Percentiles rank a stretch among this genome's conserved stretches.
These are phyloP conservation scores for Agarophyton chilense DNA, from an alignment of 23 red algal species.

Conservation along the genomic window DNA sequence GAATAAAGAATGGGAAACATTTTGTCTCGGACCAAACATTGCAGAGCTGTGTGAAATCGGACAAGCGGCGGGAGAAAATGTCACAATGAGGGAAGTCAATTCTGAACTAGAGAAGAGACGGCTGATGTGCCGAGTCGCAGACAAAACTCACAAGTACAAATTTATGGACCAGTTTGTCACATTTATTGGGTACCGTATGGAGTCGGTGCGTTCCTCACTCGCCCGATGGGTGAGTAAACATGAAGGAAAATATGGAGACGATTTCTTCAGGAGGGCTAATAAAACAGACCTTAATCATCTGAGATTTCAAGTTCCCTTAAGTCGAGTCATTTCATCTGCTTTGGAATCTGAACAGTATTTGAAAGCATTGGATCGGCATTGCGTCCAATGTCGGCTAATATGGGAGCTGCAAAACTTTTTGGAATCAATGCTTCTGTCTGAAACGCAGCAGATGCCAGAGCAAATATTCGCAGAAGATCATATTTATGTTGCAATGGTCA, in stretches of 20 bases:
- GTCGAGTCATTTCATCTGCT: background rate
- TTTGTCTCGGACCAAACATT: background rate
- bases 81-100: background rate
- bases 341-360: background rate
- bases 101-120: constrained; percentile 29
- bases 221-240: constrained; percentile 9
- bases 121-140: background rate
- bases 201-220: constrained; percentile 20
- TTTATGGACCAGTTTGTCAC: constrained; percentile 37
- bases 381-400: constrained; percentile 22
- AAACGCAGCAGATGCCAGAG: background rate
- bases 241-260: constrained; percentile 9
- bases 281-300: background rate
- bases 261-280: background rate
- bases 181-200: constrained; percentile 41
- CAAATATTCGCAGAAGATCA: background rate
- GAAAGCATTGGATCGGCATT: background rate
- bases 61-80: background rate
- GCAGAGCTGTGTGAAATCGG: background rate
- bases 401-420: constrained; percentile 28
- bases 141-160: constrained; percentile 9
- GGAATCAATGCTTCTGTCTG: background rate
- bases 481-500: background rate
- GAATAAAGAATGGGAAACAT: background rate
- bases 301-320: background rate